phyloP scores from a whole-genome alignment of 2,329 filamentous ascomycete species.

The Nigrospora osmanthi region DNA sequence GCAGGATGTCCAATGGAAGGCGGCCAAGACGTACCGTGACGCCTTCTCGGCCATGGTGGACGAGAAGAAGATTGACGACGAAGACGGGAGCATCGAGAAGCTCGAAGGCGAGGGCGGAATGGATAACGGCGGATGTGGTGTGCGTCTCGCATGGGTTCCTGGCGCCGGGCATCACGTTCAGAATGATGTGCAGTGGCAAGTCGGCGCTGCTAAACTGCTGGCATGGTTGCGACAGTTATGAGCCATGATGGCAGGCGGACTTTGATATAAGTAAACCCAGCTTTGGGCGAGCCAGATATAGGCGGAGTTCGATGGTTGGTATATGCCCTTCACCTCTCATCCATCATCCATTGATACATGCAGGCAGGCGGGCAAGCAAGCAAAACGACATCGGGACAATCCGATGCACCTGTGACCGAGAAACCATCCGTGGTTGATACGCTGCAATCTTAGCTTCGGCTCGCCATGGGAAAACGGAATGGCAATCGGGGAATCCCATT shows the following conservation, averaged over 20 bases:
- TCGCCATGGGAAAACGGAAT: too few relatives aligned
- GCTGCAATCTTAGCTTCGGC: too few relatives aligned
- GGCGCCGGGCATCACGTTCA: conserved; percentile 44
- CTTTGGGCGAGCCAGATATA: too few relatives aligned
- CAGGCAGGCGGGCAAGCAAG: too few relatives aligned
- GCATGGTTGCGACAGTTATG: conserved; percentile 28
- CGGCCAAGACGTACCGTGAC: conserved; percentile 28
- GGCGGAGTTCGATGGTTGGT: too few relatives aligned
- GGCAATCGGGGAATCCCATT: too few relatives aligned
- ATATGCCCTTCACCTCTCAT: too few relatives aligned
- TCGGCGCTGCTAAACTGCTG: conserved; percentile 35
- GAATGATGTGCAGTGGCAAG: conserved; percentile 41
- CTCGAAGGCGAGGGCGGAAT: conserved; percentile 12
- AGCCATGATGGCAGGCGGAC: neutral
- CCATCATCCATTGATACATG: too few relatives aligned
- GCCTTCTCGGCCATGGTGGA: conserved; percentile 21
- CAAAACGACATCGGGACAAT: too few relatives aligned
- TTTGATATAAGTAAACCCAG: too few relatives aligned
- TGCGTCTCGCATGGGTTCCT: conserved; percentile 31
- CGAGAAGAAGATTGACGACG: conserved; percentile 19
- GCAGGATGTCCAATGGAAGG: conserved; percentile 22
- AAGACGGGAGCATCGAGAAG: conserved; percentile 3
- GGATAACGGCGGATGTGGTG: conserved; percentile 24
- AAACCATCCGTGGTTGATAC: too few relatives aligned
- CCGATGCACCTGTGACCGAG: too few relatives aligned